Conservation (phyloP, 2,329 filamentous ascomycete genomes). For the Venturiaceae sp. region DNA sequence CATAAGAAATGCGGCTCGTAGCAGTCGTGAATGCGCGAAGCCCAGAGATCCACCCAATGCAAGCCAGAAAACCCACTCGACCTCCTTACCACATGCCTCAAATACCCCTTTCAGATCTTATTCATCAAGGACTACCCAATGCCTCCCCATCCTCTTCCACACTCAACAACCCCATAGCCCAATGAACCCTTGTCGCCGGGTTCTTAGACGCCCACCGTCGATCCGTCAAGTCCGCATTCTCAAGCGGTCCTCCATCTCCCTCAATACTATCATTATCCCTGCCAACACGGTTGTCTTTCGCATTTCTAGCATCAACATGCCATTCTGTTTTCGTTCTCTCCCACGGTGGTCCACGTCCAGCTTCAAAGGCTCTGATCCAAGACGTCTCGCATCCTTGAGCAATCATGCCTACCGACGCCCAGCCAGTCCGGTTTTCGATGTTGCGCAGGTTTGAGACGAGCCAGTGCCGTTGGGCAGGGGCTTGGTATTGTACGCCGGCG, state of each 20-base stretch:
- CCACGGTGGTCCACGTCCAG: constrained; percentile 71
- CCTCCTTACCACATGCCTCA: too few species aligned
- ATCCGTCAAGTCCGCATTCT: not conserved
- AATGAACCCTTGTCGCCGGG: constrained; percentile 4
- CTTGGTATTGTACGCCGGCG: constrained; percentile 69
- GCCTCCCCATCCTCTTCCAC: constrained; percentile 4
- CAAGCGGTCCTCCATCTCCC: not conserved
- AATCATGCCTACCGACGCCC: constrained; percentile 74
- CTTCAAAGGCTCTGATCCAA: constrained; percentile 67
- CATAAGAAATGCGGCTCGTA: not conserved
- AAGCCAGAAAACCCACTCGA: too few species aligned
- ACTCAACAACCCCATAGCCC: constrained; percentile 4
- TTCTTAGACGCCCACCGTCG: not conserved
- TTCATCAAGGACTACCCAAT: not conserved
- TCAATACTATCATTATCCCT: not conserved
- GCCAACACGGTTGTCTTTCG: not conserved
- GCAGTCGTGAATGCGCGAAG: not conserved
- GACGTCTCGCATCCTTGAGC: constrained; percentile 74
- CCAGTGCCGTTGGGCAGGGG: constrained; percentile 66
- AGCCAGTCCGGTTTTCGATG: constrained; percentile 73
- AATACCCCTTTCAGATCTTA: not conserved
- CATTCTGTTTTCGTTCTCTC: constrained; percentile 34
- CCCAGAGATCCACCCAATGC: not conserved
- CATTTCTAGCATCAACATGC: constrained; percentile 9
- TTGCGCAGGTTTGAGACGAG: constrained; percentile 63